Evolutionary conservation across 2,329 filamentous ascomycete species (phyloP), one percentile per base, ranked within the genome.

Genomic region (Penicillium nordicum): DNA sequence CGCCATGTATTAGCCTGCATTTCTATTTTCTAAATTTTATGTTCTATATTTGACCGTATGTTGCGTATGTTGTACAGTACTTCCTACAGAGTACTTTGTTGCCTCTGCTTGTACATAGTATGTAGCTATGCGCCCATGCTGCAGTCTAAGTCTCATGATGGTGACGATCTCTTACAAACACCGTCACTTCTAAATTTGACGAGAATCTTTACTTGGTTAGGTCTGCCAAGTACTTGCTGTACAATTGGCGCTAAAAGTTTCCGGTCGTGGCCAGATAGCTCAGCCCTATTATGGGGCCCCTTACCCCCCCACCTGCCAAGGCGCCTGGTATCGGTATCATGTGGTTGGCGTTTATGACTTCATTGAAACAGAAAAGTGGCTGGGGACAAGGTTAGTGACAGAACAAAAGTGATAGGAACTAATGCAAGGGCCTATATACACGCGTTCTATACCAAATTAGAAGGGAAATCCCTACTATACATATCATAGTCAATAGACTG

Each of bases 281-380:
- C 49, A 61, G 63, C 63, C 63, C 63, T 64, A 64, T 41, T 38
- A 50, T 34, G 52, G 36, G 29, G 11, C 30, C 40, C 41, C 25
- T 52, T 32, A 11, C 36, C 47, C 62, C 54, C 54, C 58, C 62
- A 63, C 62, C 46, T 56, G 62, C 60, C 62, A 63, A 65, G 63
- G 45, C 53, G 44, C 53, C 45, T 38, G 29, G 41, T 34, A 47
- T 42, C 41, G 18, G 18, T 6, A 43, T 44, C 9, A 45, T 41
- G 29, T 50, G 36, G 49, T 40, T 50, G 59, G 59, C n/a, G 48
- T 25, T n/a, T 36, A 47, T 63, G 59, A 60, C 48, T 60, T 61
- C 52, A 61, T 48, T 36, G 6, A 18, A 32, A 42, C 3, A 14
- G 12, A 32, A 48, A 43, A 12, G 47, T 55, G 53, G 42, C 53